Evolutionary conservation across 208 protist genomes (phyloP).

Genomic region (Acanthamoeba castellanii): DNA sequence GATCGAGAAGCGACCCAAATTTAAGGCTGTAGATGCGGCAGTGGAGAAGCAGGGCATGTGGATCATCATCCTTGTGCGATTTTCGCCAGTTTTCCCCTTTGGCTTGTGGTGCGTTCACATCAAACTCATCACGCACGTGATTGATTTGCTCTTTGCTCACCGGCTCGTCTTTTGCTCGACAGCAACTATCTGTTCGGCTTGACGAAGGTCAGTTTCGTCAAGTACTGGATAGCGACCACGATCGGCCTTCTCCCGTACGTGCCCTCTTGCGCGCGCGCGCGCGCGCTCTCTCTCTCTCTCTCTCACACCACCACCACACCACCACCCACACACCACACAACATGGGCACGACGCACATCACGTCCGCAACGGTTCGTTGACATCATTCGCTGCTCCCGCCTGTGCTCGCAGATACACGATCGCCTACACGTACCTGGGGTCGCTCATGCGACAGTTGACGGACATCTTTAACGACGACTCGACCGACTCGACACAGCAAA

Average conservation of each 20-base stretch:
- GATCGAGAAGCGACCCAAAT: constrained; percentile 63
- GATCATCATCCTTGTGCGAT: constrained; percentile 54
- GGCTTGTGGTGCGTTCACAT: constrained; percentile 38
- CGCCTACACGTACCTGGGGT: constrained; percentile 52
- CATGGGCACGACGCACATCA: background rate
- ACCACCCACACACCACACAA: too few relatives aligned
- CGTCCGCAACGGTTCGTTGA: background rate
- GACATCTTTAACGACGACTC: constrained; percentile 61
- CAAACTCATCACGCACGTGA: background rate
- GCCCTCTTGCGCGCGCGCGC: background rate
- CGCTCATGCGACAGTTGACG: constrained; percentile 50
- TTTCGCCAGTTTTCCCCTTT: constrained; percentile 64
- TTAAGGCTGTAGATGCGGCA: constrained; percentile 22
- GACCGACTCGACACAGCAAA: constrained; percentile 58
- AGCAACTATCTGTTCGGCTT: constrained; percentile 62
- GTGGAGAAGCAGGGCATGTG: constrained; percentile 60
- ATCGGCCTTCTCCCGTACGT: constrained; percentile 45
- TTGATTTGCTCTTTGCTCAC: background rate
- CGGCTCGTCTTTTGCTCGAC: background rate
- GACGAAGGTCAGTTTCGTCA: background rate
- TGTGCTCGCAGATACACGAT: background rate
- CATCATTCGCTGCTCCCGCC: too few relatives aligned
- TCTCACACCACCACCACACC: background rate
- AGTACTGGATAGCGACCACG: constrained; percentile 61
- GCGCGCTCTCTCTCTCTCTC: background rate